Conservation (phyloP, 75 land plant species). For the Sequoiadendron giganteum region DNA sequence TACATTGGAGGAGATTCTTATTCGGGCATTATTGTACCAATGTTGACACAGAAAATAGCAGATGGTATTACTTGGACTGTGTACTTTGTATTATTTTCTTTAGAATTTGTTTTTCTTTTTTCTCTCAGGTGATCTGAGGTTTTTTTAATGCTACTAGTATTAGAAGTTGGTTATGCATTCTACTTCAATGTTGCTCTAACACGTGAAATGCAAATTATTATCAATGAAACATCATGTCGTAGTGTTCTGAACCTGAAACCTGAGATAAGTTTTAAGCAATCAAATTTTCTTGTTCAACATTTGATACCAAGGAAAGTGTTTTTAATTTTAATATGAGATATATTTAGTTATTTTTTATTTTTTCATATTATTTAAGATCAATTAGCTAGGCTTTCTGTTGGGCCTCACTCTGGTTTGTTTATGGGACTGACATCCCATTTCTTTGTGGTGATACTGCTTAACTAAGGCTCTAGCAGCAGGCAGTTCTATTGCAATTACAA, state of each 20-base stretch:
- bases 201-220: neutral
- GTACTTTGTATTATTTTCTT: neutral
- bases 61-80: constrained; percentile 30
- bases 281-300: neutral
- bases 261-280: neutral
- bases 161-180: neutral
- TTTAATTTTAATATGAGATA: neutral
- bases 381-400: too few species aligned
- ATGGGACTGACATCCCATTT: too few species aligned
- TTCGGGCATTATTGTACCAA: constrained; percentile 59
- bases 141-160: neutral
- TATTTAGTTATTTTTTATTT: too few species aligned
- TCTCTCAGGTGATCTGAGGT: neutral
- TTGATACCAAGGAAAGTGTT: neutral
- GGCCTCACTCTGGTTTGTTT: too few species aligned
- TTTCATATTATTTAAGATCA: too few species aligned
- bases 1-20: constrained; percentile 70
- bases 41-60: constrained; percentile 33
- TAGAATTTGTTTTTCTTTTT: neutral
- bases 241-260: neutral
- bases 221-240: neutral
- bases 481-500: too few species aligned
- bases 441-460: too few species aligned
- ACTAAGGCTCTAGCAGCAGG: too few species aligned
- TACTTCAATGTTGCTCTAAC: neutral